Base-by-base conservation (phyloP, 208 protist genomes). In the Angomonas desouzai region DNA sequence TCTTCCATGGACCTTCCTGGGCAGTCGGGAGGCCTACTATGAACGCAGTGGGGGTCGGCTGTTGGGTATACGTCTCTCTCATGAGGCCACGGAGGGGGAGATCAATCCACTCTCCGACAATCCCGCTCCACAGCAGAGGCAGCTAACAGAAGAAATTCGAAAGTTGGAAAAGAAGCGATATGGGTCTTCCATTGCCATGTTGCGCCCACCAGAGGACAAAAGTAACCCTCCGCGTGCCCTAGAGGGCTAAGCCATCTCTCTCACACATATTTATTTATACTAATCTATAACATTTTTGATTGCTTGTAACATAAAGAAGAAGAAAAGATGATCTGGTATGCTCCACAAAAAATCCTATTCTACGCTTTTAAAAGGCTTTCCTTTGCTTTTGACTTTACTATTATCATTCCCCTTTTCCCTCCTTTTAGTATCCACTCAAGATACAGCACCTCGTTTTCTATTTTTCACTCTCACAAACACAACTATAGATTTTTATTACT, bases 1-100 rank as follows among this genome's bases (percentile, higher is more conserved):
- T 9, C 59, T 73, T 38, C 86, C 89, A 30, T 92, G 85, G 86
- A 87, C 84, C 16, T 93, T 95, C 72, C 67, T 93, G 11, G 86
- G 86, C 18, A 91, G 84, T 49, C 78, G 82, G 2, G 89, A 95
- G 69, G 82, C 77, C 9, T 95, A 82, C 69, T 91, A 85, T 58
- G 89, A 93, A 72, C 72, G 58, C 32, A 70, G 43, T 38, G 75
- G 79, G 13, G 86, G 84, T 1, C 77, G 86, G 0, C 71, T 83
- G 34, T 72, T 91, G 0, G 89, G 86, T 28, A 70, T 89, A 0
- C 72, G 84, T 1, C 65, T 93, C 1, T 56, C 76, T 30, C 69
- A 78, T n/a, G 81, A 91, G 55, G 85, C 77, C 0, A 72, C 61
- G 9, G 48, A 65, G 0, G 89, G 84, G 7, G 53, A 74, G 10